Percentiles rank a stretch among this genome's conserved stretches.
Conservation (phyloP, 176 grass and related monocot species). For the Sorghum bicolor region DNA sequence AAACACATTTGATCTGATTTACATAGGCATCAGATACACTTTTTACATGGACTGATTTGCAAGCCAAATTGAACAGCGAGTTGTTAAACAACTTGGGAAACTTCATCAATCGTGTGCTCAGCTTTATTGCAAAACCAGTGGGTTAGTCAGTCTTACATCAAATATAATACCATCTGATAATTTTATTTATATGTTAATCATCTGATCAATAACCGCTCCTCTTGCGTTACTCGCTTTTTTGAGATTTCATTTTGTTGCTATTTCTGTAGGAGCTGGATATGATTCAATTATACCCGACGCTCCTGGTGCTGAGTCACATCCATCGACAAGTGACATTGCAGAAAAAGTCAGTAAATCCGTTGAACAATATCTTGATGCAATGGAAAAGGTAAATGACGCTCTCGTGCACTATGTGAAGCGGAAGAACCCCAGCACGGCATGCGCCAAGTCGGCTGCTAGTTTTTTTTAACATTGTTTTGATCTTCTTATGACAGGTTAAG, state of each 20-base stretch:
- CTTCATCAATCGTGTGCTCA: constrained; percentile 93
- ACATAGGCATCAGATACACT: constrained; percentile 86
- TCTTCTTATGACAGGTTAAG: constrained; percentile 62
- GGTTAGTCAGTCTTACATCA: constrained; percentile 45
- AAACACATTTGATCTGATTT: constrained; percentile 27
- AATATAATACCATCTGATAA: background rate
- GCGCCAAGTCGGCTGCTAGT: background rate
- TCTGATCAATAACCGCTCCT: background rate
- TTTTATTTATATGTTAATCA: background rate
- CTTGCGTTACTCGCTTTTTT: background rate
- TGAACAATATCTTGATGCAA: constrained; percentile 89
- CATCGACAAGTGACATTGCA: constrained; percentile 42
- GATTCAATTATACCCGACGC: constrained; percentile 76
- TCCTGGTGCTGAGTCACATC: constrained; percentile 61
- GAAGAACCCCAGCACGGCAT: background rate
- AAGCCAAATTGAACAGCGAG: constrained; percentile 89
- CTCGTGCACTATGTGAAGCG: background rate
- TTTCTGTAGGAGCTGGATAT: constrained; percentile 69
- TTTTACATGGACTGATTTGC: constrained; percentile 91
- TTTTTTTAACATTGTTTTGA: background rate
- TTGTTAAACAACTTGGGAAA: constrained; percentile 85
- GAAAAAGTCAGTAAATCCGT: constrained; percentile 70
- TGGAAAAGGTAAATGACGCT: constrained; percentile 69
- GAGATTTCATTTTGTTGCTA: constrained; percentile 20
- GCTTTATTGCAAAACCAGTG: constrained; percentile 87